Evolutionary conservation across 2,329 filamentous ascomycete species (phyloP), one percentile per base, ranked within the genome.

Genomic region (Ascomycota sp.): DNA sequence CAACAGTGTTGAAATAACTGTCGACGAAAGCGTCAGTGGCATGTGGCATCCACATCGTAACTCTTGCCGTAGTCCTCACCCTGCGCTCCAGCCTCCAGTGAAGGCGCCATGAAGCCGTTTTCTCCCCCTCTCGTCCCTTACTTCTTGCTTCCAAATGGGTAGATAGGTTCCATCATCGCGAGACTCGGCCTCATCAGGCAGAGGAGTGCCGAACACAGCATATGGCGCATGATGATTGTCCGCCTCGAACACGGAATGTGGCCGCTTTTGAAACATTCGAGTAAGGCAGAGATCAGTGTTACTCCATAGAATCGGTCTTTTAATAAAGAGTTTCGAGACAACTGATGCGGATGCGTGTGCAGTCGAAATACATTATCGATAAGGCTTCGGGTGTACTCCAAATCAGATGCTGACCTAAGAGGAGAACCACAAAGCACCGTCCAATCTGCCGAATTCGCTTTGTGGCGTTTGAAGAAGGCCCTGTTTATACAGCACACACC

Each of bases 71-170:
- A 31, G 30, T 10, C 54, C 72, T 61, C 68, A 86, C 76, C 89
- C 89, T 60, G 89, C 89, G 60, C 83, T 93, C 59, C 79, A 98
- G 25, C 89, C 89, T 44, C 89, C 89, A 1, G 83, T 93, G 49
- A 98, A 98, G 40, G 89, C 89, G 41, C 89, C 89, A 54, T 98
- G 89, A 4, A 98, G 64, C 35, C 89, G 72, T 55, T 91, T 86
- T 44, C 84, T 66, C 11, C 89, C 89, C 42, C 74, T 74, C 49
- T 93, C 89, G 55, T 98, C 89, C 38, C 77, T 79, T 51, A 92
- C 84, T 50, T 93, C 86, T 61, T 98, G 89, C 59, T 95, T 92
- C 83, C 89, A 95, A n/a, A 92, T 57, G 0, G 89, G 89, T 11
- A 92, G 70, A 50, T 84, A 95, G 29, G 80, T 82, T 39, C 84